A percentile compares a stretch with the other conserved stretches of the same genome.
phyloP scores from a whole-genome alignment of 352 stramenopile genomes.

The Elongisporangium senticosum region DNA sequence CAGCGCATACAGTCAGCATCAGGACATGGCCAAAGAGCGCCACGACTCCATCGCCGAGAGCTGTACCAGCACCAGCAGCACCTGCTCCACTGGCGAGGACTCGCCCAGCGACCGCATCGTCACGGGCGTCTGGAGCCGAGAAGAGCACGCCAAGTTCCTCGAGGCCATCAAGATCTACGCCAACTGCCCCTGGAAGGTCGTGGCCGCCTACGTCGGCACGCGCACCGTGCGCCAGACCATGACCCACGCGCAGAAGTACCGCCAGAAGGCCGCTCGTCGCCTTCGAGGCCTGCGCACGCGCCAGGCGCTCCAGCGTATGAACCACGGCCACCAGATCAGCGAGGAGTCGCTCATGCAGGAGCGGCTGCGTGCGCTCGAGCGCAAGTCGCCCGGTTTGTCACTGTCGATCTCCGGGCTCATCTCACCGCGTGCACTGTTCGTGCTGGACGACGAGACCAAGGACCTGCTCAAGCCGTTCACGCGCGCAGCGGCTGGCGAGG shows the following conservation, averaged over 20 bases:
- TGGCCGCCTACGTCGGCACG: constrained; percentile 58
- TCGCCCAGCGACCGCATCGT: constrained; percentile 11
- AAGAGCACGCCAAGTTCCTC: constrained; percentile 66
- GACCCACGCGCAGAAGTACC: constrained; percentile 75
- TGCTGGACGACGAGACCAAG: background rate
- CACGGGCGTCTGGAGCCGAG: constrained; percentile 49
- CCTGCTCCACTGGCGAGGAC: background rate
- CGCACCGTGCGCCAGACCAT: constrained; percentile 71
- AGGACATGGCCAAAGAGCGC: background rate
- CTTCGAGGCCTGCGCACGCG: constrained; percentile 60
- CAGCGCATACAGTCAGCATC: background rate
- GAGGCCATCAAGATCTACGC: constrained; percentile 69
- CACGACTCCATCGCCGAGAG: too few relatives aligned
- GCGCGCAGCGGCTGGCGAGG: background rate
- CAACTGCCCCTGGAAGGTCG: constrained; percentile 62
- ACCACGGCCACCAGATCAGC: constrained; percentile 55
- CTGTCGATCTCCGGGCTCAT: too few relatives aligned
- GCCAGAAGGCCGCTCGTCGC: constrained; percentile 49
- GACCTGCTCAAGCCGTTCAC: background rate
- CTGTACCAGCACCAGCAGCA: too few relatives aligned
- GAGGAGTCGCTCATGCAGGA: constrained; percentile 64
- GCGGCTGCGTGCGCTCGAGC: constrained; percentile 33
- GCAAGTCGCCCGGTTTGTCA: too few relatives aligned
- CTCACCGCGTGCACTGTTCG: too few relatives aligned
- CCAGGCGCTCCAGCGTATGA: constrained; percentile 70